Evolutionary conservation across 192 early-diverging fungal genomes (phyloP), one percentile per base, ranked within the genome.

Genomic region (Jimgerdemannia flammicorona): DNA sequence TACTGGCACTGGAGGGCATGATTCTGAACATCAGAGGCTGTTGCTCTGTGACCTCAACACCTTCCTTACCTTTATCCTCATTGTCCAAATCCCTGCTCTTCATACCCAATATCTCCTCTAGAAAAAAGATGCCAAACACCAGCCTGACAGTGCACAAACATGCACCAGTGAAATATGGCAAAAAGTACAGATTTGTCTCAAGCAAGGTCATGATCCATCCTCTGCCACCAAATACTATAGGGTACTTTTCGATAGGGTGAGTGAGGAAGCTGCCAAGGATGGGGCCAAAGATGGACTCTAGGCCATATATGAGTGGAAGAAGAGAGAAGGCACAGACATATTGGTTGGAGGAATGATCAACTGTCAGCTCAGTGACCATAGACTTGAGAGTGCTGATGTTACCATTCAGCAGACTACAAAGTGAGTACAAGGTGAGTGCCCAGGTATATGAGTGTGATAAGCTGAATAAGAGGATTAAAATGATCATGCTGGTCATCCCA

Each of bases 351-450:
- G 93, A 93, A 4, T 84, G 86, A 10, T 88, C 80, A 72, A 93
- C 88, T 14, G 93, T 89, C 40, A 96, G 84, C 82, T 96, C 95
- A 11, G 89, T 91, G 64, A 95, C 77, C 29, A 92, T 85, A n/a
- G 88, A 90, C 77, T 93, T 95, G 43, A 90, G 83, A 8, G 94
- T 90, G 10, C 91, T 87, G 17, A 88, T 78, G 70, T 87, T 91
- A 0, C 87, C 91, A 68, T 89, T 91, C 75, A 92, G 72, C n/a
- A 90, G 64, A 1, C 93, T 90, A 69, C 87, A 88, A 40, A 90
- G 64, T 1, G 80, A 75, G 40, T 91, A 84, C 3, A 85, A 76
- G 3, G 77, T 59, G 3, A 93, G 75, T n/a, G 90, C 89, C 84
- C 83, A 84, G 8, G 65, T 63, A 40, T 83, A 88, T 0, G 84